A percentile compares a stretch with the other conserved stretches of the same genome.
These are phyloP conservation scores for Penicillium griseofulvum DNA, from an alignment of 2,329 filamentous ascomycete species.

Conservation along the genomic window DNA sequence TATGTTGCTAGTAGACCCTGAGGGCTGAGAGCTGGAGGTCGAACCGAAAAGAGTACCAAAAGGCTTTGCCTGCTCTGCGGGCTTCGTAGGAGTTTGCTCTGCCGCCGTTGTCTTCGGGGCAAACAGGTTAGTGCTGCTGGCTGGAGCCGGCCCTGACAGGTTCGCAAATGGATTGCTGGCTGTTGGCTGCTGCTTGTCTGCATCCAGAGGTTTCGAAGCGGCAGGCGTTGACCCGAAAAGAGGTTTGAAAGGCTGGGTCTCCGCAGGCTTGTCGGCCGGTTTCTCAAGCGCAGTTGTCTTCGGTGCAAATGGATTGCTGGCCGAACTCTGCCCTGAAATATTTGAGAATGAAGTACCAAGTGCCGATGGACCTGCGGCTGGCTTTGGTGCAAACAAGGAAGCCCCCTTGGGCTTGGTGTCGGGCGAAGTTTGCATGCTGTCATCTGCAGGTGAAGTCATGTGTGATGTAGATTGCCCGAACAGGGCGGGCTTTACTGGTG, in stretches of 20 bases:
- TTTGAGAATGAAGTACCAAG: slow-evolving; percentile 11
- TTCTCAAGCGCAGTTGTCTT: slow-evolving; percentile 1
- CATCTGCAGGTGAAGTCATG: slow-evolving; percentile 12
- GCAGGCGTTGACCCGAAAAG: slow-evolving; percentile 8
- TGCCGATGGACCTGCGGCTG: neutral
- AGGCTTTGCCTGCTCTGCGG: neutral
- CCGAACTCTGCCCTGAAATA: slow-evolving; percentile 5
- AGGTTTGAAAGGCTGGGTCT: slow-evolving; percentile 7
- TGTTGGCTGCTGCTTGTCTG: neutral
- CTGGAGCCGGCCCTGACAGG: neutral
- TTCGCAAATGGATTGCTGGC: slow-evolving; percentile 10
- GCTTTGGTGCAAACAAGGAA: slow-evolving; percentile 9
- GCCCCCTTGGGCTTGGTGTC: slow-evolving; percentile 17
- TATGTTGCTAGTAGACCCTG: slow-evolving; percentile 36
- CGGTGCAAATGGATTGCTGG: slow-evolving; percentile 7
- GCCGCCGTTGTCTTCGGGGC: neutral
- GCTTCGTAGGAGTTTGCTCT: slow-evolving; percentile 4
- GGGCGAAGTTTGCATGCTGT: slow-evolving; percentile 26
- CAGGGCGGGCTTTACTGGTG: slow-evolving; percentile 3
- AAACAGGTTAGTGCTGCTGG: slow-evolving; percentile 2
- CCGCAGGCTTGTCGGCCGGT: slow-evolving; percentile 1
- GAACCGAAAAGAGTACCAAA: slow-evolving; percentile 6
- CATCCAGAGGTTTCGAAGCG: neutral
- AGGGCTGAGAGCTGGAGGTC: slow-evolving; percentile 21
- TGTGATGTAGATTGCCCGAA: slow-evolving; percentile 17